phyloP scores from a whole-genome alignment of 1,139 yeast genomes.

The Hansenula lynferdii region DNA sequence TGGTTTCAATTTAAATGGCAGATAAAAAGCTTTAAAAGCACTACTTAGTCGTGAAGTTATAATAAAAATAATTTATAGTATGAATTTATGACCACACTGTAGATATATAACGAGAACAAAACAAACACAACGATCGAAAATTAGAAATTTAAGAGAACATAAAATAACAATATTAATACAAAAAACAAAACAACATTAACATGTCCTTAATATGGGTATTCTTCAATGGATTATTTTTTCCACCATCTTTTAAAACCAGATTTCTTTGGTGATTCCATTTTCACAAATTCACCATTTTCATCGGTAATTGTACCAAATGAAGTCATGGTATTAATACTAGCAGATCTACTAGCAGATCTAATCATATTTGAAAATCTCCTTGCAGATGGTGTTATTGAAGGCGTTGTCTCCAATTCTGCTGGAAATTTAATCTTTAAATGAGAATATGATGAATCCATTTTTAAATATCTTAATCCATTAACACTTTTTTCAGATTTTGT shows the following conservation, averaged over 20 bases:
- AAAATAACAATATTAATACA: too few relatives aligned
- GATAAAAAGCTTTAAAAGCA: too few relatives aligned
- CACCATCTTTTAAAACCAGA: slow-evolving; percentile 7
- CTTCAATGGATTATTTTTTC: too few relatives aligned
- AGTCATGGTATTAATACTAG: slow-evolving; percentile 17
- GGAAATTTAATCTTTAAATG: slow-evolving; percentile 6
- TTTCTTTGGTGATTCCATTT: slow-evolving; percentile 1
- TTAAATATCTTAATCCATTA: slow-evolving; percentile 8
- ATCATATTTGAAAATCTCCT: slow-evolving; percentile 16
- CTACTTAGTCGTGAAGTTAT: too few relatives aligned
- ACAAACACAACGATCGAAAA: too few relatives aligned
- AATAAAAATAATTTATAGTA: too few relatives aligned
- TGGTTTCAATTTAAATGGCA: slow-evolving; percentile 20
- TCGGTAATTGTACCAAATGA: slow-evolving; percentile 6
- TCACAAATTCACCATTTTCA: not conserved
- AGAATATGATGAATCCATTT: slow-evolving; percentile 9
- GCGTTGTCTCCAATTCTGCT: not conserved
- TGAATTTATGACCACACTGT: too few relatives aligned
- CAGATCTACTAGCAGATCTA: too few relatives aligned
- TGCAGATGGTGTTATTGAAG: slow-evolving; percentile 12
- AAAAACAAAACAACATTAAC: not conserved
- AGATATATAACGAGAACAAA: too few relatives aligned
- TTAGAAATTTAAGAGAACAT: too few relatives aligned
- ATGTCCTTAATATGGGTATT: too few relatives aligned
- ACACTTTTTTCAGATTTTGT: slow-evolving; percentile 4